Evolutionary conservation across 306 rosid genomes (phyloP).

Genomic region (Rosa lucieae): DNA sequence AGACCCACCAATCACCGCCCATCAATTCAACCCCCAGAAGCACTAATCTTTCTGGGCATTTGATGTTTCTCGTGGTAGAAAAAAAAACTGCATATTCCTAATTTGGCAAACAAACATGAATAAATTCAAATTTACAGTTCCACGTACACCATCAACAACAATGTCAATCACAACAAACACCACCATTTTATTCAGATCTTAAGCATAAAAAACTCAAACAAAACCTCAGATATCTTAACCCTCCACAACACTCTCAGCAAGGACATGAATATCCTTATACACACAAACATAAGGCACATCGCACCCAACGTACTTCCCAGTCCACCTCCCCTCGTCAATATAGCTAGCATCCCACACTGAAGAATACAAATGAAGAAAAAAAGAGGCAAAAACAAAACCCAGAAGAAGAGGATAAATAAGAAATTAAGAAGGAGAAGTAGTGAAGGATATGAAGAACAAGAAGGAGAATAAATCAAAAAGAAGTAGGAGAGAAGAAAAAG

Average conservation of each 20-base stretch:
- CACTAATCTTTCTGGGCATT: too few species aligned
- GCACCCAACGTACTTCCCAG: constrained; percentile 47
- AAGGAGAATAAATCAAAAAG: too few species aligned
- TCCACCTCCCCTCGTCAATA: constrained; percentile 52
- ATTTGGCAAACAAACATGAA: not conserved
- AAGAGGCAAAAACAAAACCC: too few species aligned
- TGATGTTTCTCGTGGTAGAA: not conserved
- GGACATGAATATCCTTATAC: constrained; percentile 59
- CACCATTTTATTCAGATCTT: constrained; percentile 1
- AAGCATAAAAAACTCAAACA: not conserved
- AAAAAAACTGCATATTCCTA: not conserved
- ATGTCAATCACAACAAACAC: not conserved
- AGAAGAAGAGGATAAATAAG: too few species aligned
- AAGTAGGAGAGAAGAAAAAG: too few species aligned
- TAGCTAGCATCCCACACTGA: constrained; percentile 64
- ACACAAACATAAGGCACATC: constrained; percentile 63
- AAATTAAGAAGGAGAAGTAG: too few species aligned
- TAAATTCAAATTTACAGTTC: not conserved
- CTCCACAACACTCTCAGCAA: constrained; percentile 24
- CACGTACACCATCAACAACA: not conserved
- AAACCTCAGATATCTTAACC: constrained; percentile 14
- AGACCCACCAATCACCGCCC: too few species aligned
- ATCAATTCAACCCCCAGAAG: too few species aligned
- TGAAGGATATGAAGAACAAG: too few species aligned
- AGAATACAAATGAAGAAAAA: constrained; percentile 39